phyloP scores from a whole-genome alignment of 1,284 basidiomycete genomes.

The Mycosarcoma maydis region DNA sequence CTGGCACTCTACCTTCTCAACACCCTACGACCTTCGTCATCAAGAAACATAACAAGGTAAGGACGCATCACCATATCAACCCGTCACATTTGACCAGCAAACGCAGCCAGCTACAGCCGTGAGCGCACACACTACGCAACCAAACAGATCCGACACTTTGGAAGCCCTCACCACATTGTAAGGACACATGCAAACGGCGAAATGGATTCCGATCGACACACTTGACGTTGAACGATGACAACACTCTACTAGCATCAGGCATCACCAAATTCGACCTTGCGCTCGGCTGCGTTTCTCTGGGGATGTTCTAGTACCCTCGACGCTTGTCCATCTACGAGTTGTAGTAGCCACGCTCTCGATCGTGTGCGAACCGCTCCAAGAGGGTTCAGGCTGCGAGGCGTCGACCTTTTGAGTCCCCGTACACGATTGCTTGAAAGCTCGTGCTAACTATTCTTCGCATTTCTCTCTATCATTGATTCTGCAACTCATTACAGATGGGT shows the following conservation, averaged over 20 bases:
- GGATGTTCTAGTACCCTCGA: conserved; percentile 42
- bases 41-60: conserved; percentile 54
- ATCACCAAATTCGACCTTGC: background rate
- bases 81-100: conserved; percentile 21
- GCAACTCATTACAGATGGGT: conserved; percentile 68
- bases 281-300: conserved; percentile 28
- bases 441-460: conserved; percentile 28
- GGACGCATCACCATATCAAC: conserved; percentile 12
- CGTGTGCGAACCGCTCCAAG: conserved; percentile 34
- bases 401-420: conserved; percentile 46
- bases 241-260: too few relatives aligned
- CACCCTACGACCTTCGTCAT: conserved; percentile 44
- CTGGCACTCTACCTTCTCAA: conserved; percentile 23
- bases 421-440: conserved; percentile 55
- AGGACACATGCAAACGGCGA: background rate
- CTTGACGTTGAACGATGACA: too few relatives aligned
- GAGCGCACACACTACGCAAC: background rate
- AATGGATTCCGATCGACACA: too few relatives aligned
- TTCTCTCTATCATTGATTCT: conserved; percentile 1
- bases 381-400: conserved; percentile 20
- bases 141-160: background rate
- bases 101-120: background rate
- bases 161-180: background rate
- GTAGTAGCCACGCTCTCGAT: conserved; percentile 31
- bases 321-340: conserved; percentile 16